Evolutionary conservation across 768 basidiomycete species (phyloP), one percentile per base, ranked within the genome.

Genomic region (Leccinellum luteum): DNA sequence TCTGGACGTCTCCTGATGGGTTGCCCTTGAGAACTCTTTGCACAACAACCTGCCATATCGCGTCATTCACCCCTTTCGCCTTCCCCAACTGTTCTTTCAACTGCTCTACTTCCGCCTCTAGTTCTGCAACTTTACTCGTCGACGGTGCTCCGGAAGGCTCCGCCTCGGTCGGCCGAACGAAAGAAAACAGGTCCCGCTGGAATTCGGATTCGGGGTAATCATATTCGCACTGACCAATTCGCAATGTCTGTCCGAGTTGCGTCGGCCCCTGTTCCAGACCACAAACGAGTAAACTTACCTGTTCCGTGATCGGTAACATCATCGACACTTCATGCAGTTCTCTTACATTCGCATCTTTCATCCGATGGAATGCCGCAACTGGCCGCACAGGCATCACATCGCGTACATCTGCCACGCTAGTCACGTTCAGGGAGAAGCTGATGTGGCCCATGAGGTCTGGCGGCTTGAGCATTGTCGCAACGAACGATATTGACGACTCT

Each of bases 1-100:
- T 65, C 9, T 0, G 9, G 27, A 55, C 47, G 3, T 64, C 55
- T 5, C 30, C 54, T 9, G 30, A 50, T 9, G n/a, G 38, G 13
- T 35, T 19, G 15, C 59, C 44, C n/a, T 71, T 68, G 3, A 88
- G 73, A 14, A 86, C 73, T 47, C 75, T 81, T 61, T 89, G 85
- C 28, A 95, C 89, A 1, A 94, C 82, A 3, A 81, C 83, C 62
- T 90, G 88, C 95, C 95, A 97, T 88, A 97, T 96, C 52, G 82
- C 79, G 66, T 97, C 93, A 64, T 97, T 98, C 58, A 97, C 80
- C n/a, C 87, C 84, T 67, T 94, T 92, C 5, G 95, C 95, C 68
- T 85, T 87, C 27, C 84, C 83, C 6, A 98, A 76, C 59, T 93
- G 87, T 48, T 84, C 81, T 48, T 79, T 82, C 56, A 96, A 71